phyloP scores from a whole-genome alignment of 495 filamentous ascomycete genomes.

The Cudoniella acicularis region DNA sequence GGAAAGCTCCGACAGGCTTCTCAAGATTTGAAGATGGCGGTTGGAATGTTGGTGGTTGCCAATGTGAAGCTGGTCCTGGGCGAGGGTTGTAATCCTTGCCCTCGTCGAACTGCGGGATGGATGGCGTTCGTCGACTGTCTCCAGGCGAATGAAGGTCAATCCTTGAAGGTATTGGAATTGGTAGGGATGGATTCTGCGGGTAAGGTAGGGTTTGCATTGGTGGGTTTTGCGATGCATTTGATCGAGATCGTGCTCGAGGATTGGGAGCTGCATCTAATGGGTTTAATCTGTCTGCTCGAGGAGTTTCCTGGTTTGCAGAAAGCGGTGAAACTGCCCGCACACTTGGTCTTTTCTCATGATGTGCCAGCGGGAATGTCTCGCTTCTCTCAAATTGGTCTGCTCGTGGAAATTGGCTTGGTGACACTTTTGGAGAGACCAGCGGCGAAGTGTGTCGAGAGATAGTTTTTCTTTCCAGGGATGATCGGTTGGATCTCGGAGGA shows the following conservation, averaged over 20 bases:
- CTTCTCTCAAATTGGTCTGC: conserved; percentile 14
- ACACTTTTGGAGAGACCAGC: conserved; percentile 23
- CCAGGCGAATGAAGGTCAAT: conserved; percentile 15
- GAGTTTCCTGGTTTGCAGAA: conserved; percentile 8
- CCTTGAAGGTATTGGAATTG: conserved; percentile 18
- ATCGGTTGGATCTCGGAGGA: conserved; percentile 16
- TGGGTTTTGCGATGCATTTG: conserved; percentile 5
- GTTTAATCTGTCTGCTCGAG: conserved; percentile 16
- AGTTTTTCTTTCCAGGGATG: conserved; percentile 11
- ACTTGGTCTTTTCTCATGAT: neutral
- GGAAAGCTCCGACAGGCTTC: conserved; percentile 22
- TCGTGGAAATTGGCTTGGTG: conserved; percentile 15
- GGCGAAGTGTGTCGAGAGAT: conserved; percentile 16
- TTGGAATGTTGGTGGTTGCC: conserved; percentile 26
- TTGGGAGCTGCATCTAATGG: conserved; percentile 5
- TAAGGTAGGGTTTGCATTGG: conserved; percentile 5
- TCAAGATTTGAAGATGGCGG: conserved; percentile 17
- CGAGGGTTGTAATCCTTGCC: conserved; percentile 3
- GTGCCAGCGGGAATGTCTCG: conserved; percentile 8
- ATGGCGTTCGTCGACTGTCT: conserved; percentile 8
- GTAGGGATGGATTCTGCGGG: conserved; percentile 7
- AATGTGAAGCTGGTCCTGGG: conserved; percentile 8
- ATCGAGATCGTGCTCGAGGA: conserved; percentile 12
- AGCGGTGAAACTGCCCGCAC: conserved; percentile 17
- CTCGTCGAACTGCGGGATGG: conserved; percentile 16